Base-by-base conservation (phyloP, 495 filamentous ascomycete species). In the Hypoxylon intermedium region DNA sequence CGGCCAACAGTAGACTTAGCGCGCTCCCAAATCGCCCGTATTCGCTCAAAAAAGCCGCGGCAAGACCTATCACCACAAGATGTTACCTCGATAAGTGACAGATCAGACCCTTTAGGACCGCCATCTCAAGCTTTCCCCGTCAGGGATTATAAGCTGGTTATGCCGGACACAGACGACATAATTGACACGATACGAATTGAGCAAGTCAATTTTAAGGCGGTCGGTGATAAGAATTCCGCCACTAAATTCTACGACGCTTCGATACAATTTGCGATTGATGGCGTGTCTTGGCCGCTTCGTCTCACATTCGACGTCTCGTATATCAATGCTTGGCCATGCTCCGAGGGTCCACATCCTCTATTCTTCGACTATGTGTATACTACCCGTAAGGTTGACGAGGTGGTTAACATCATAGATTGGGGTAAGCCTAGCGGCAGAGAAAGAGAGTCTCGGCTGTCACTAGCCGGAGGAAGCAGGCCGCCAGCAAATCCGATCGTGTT, bases 121-220 rank as follows among this genome's bases (percentile, higher is more conserved):
- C 69, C 74, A 2, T 75, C 86, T 11, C 68, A 77, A 28, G 71
- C 73, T 13, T 90, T 84, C 62, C 85, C 85, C 0, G 79, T 88
- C 23, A 71, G 72, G 13, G 86, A 91, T 53, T 91, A 88, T 69
- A 54, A 81, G 20, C 74, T 89, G 4, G 69, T 83, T 5, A 58
- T 72, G 11, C 74, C 83, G 6, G 79, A 85, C 54, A 66, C 71
- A 9, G 78, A 81, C 30, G 78, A 83, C 24, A 69, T 80, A 44
- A 71, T 84, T n/a, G 83, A 89, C 65, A 76, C 80, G 15, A 82
- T 90, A 16, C 76, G 86, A 13, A 83, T 91, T 53, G 85, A 90
- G 68, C 79, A 84, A 54, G 73, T 91, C 21, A 79, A 72, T 56
- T 80, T 90, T 31, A 75, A 71, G 24, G 66, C 70, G 9, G 46